Evolutionary conservation across 75 land plant species (phyloP).

Genomic region (Pinus tabuliformis): DNA sequence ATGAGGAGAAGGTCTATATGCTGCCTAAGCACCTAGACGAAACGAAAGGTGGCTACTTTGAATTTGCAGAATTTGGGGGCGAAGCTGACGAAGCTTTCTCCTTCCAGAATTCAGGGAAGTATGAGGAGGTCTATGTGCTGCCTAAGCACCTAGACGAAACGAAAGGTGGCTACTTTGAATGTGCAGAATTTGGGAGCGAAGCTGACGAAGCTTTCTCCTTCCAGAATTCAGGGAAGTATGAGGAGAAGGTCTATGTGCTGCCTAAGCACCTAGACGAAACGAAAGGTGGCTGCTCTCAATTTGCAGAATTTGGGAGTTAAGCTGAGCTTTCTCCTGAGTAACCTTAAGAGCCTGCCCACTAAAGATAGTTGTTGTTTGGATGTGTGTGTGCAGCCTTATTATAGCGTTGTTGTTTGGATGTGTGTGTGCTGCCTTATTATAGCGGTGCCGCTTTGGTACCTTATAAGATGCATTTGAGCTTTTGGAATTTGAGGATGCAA

Average conservation of each 20-base stretch:
- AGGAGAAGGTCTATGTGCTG: conserved; percentile 86
- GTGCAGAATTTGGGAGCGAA: conserved; percentile 79
- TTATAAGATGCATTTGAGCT: no score
- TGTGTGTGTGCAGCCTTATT: no score
- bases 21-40: conserved; percentile 94
- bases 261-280: conserved; percentile 96
- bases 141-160: conserved; percentile 96
- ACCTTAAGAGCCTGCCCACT: no score
- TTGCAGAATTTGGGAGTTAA: conserved; percentile 78
- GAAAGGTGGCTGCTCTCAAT: conserved; percentile 87
- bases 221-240: no score
- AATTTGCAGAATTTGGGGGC: conserved; percentile 83
- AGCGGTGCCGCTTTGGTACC: no score
- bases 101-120: no score
- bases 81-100: conserved; percentile 70
- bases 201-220: conserved; percentile 70
- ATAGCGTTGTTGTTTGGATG: no score
- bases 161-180: conserved; percentile 87
- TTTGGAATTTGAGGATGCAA: no score
- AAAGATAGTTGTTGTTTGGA: no score
- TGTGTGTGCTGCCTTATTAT: no score
- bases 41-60: conserved; percentile 86
- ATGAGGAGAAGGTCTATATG: conserved; percentile 90
- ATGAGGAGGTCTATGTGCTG: conserved; percentile 88
- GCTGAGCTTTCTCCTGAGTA: conserved; percentile 60